Evolutionary conservation across 2,329 filamentous ascomycete species (phyloP).

Genomic region (Aspergillus clavatus): DNA sequence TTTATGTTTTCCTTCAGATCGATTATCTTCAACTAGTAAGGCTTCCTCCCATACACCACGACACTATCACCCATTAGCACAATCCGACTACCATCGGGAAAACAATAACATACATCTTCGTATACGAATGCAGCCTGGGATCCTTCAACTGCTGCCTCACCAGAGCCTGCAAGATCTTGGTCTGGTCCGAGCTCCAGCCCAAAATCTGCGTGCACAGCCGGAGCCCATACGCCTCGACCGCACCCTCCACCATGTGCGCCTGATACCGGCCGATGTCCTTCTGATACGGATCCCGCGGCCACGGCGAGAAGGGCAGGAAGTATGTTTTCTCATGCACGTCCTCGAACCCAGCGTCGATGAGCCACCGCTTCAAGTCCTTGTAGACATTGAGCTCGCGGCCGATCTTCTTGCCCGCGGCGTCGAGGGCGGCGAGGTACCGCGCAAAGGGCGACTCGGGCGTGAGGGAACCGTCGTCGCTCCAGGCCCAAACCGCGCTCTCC

Average conservation of each 20-base stretch:
- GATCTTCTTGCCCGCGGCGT: slow-evolving; percentile 6
- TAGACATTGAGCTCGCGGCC: slow-evolving; percentile 18
- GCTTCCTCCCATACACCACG: slow-evolving; percentile 6
- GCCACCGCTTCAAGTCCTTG: slow-evolving; percentile 6
- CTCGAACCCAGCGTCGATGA: slow-evolving; percentile 24
- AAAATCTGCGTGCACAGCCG: slow-evolving; percentile 14
- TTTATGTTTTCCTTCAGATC: no score
- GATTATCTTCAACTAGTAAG: background rate
- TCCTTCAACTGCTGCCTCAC: slow-evolving; percentile 13
- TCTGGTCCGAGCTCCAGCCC: slow-evolving; percentile 12
- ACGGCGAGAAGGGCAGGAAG: slow-evolving; percentile 25
- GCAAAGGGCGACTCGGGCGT: slow-evolving; percentile 13
- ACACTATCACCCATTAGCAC: slow-evolving; percentile 5
- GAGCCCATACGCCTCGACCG: slow-evolving; percentile 13
- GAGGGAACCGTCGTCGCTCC: slow-evolving; percentile 25
- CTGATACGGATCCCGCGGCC: slow-evolving; percentile 25
- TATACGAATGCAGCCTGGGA: slow-evolving; percentile 13
- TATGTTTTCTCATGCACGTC: slow-evolving; percentile 17
- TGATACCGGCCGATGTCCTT: slow-evolving; percentile 22
- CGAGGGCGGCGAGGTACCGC: slow-evolving; percentile 9
- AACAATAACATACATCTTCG: slow-evolving; percentile 5
- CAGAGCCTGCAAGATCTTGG: slow-evolving; percentile 12
- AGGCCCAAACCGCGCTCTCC: slow-evolving; percentile 16
- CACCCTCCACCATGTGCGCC: slow-evolving; percentile 10
- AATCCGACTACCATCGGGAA: no score